These are phyloP conservation scores for Citrus cavaleriei DNA, from an alignment of 345 rosid genomes.

Conservation along the genomic window DNA sequence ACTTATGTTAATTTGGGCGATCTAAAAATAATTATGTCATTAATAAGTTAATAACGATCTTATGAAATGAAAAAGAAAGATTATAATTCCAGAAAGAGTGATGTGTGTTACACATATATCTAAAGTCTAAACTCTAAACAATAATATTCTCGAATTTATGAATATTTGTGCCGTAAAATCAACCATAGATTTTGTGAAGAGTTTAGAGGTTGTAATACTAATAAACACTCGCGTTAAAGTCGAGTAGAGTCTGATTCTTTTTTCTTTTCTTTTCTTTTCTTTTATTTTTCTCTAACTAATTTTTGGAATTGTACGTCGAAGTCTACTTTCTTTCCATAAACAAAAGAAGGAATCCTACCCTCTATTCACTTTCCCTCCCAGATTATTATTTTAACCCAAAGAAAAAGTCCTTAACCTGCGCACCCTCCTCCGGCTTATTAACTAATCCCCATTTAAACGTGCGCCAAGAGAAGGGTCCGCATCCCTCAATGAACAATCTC, in stretches of 20 bases:
- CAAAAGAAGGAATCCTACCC: not conserved
- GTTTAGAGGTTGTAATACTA: not conserved
- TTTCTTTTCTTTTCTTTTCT: too few species aligned
- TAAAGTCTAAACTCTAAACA: too few species aligned
- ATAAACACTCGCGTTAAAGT: not conserved
- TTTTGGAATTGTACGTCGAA: not conserved
- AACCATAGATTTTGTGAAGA: too few species aligned
- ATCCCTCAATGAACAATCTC: slow-evolving; percentile 13
- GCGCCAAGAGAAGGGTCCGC: slow-evolving; percentile 27
- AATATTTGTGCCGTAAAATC: too few species aligned
- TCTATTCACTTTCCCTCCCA: slow-evolving; percentile 6
- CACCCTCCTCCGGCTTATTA: not conserved
- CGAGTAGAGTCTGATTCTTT: not conserved
- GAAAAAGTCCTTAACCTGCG: slow-evolving; percentile 14
- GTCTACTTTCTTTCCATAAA: not conserved
- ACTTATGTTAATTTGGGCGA: not conserved
- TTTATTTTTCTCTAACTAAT: too few species aligned
- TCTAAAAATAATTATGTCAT: not conserved
- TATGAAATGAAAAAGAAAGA: too few species aligned
- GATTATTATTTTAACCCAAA: slow-evolving; percentile 2
- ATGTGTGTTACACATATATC: too few species aligned
- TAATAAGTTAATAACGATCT: not conserved
- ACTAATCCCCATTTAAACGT: slow-evolving; percentile 30
- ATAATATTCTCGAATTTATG: too few species aligned
- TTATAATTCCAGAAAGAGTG: too few species aligned